Base-by-base conservation (phyloP, 208 protist species). In the Vickermania spadyakhi region DNA sequence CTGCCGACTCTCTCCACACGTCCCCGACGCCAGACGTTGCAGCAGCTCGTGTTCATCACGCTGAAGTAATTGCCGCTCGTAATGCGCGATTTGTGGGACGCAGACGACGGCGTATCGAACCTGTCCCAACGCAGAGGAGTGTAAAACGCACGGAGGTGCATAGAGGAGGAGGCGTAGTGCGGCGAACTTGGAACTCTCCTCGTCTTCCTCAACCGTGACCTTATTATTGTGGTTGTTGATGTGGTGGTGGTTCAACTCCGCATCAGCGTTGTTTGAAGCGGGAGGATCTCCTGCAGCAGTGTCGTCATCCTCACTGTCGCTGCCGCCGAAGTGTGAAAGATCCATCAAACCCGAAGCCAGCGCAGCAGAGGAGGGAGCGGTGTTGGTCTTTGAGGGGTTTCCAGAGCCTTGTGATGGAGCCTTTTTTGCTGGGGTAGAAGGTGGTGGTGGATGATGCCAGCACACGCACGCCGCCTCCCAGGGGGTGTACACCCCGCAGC, bases 21-120 rank as follows among this genome's bases (percentile, higher is more conserved):
- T 45, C 11, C 36, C 18, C 11, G 11, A 7, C 11, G 7, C 18
- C 11, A n/a, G 7, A 18, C 11, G 7, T 45, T 45, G 23, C 13
- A 49, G 41, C 13, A 49, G 41, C 5, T 28, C 18, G 5, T 11
- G n/a, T 7, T 26, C 18, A 26, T 55, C 51, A 5, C 13, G 23
- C n/a, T n/a, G 51, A 11, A 26, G 23, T 7, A 55, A 22, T 22
- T 55, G 14, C n/a, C 14, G 51, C 7, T 26, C 51, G 7, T 55
- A n/a, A 11, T 26, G 51, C n/a, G 51, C n/a, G 18, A 55, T 7
- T 26, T 28, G n/a, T 22, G 51, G 7, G 51, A 26, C 25, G n/a
- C 23, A n/a, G n/a, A 55, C 51, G n/a, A 55, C 14, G 51, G 51
- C 51, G 23, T n/a, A 55, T 11, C 14, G 51, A 22, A 55, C 51